These are phyloP conservation scores for Ophiobolus disseminans DNA, from an alignment of 2,329 filamentous ascomycete species.

Conservation along the genomic window DNA sequence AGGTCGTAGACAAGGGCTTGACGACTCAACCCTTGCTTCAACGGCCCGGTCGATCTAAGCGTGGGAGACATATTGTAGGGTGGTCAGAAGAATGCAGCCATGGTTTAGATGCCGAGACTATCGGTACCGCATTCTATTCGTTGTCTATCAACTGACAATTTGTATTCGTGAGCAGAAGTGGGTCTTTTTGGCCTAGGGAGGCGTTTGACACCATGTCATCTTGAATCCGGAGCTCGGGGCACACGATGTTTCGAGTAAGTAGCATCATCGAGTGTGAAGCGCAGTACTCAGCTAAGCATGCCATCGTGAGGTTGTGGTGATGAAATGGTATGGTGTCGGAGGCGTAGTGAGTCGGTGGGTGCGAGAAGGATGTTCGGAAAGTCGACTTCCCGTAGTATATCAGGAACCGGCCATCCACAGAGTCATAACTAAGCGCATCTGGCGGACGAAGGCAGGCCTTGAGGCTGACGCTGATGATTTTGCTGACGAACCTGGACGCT, in stretches of 20 bases:
- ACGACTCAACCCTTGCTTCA: slow-evolving; percentile 16
- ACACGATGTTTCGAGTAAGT: not conserved
- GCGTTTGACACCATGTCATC: slow-evolving; percentile 4
- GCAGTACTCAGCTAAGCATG: slow-evolving; percentile 21
- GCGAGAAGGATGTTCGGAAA: slow-evolving; percentile 24
- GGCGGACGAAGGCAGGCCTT: slow-evolving; percentile 1
- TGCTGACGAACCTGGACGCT: slow-evolving; percentile 17
- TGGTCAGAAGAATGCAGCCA: slow-evolving; percentile 13
- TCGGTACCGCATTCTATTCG: slow-evolving; percentile 19
- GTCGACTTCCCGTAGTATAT: slow-evolving; percentile 23
- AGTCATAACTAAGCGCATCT: slow-evolving; percentile 16
- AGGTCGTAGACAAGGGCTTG: slow-evolving; percentile 14
- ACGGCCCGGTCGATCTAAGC: slow-evolving; percentile 28
- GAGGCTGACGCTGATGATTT: slow-evolving; percentile 29
- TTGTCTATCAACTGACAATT: not conserved
- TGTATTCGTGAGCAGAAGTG: slow-evolving; percentile 13
- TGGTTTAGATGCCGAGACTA: slow-evolving; percentile 9
- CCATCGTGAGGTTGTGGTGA: slow-evolving; percentile 7
- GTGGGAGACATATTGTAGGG: slow-evolving; percentile 7
- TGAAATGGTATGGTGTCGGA: slow-evolving; percentile 3
- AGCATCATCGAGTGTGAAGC: slow-evolving; percentile 4
- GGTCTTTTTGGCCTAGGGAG: not conserved
- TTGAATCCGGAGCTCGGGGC: not conserved
- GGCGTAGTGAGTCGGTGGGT: slow-evolving; percentile 11
- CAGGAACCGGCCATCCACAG: slow-evolving; percentile 9